Evolutionary conservation across 106 monocot species (phyloP), one percentile per base, ranked within the genome.

Genomic region (Vanilla planifolia): DNA sequence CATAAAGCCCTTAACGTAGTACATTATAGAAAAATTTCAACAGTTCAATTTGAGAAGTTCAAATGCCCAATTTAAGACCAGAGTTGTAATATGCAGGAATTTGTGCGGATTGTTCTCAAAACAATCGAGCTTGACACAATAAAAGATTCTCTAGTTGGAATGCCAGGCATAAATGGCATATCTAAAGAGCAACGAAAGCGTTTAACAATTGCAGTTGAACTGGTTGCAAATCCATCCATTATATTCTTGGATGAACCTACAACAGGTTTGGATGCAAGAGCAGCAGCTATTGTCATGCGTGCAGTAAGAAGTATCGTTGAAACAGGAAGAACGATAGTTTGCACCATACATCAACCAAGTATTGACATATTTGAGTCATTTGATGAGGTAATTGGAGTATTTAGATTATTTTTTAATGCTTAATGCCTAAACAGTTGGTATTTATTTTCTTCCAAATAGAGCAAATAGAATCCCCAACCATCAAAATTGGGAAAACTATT

Each of bases 221-320:
- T 86, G 28, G 86, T 86, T 14, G 81, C 86, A 7, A 86, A 86
- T 68, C 86, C 86, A 15, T 86, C 86, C 0, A 86, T 86, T 26
- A 82, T 86, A 39, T 86, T 86, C 75, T 81, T 86, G 86, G 86
- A 86, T 69, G 86, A 86, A n/a, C 86, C 86, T 17, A 86, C 86
- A 44, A 78, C 81, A 32, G 81, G 86, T 27, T 66, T 82, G 6
- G 86, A 87, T 72, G 81, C 86, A 32, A 74, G 75, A 28, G 27
- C 71, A 52, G 71, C 71, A 13, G 71, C 71, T 17, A 71, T 63
- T 55, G 71, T 71, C 7, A 71, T 71, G 51, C 63, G 63, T 63
- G 62, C 62, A 1, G 61, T 63, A 3, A 71, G 53, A 22, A 71
- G 55, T 39, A 62, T 62, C 24, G 45, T 17, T 53, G 50, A 63